Percentiles rank a stretch among this genome's conserved stretches.
Conservation (phyloP, 768 basidiomycete species). For the Serendipita vermifera region DNA sequence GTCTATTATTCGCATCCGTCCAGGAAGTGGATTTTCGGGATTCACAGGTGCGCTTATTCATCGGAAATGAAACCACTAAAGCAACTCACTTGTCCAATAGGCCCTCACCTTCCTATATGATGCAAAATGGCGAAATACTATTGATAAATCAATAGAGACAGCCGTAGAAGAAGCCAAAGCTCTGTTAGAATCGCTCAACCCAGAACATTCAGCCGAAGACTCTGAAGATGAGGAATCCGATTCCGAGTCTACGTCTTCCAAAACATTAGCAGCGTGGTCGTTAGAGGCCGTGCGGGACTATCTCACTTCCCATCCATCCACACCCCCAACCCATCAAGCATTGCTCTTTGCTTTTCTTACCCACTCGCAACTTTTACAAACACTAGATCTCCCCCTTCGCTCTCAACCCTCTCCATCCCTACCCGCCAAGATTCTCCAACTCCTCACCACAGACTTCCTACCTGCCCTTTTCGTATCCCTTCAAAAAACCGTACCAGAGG, state of each 20-base stretch:
- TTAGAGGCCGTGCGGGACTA: background rate
- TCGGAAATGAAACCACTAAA: constrained; percentile 25
- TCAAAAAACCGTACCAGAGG: constrained; percentile 20
- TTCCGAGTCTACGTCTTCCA: too few relatives aligned
- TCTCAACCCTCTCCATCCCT: constrained; percentile 20
- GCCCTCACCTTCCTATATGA: constrained; percentile 22
- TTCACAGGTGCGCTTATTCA: constrained; percentile 35
- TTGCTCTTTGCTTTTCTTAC: constrained; percentile 29
- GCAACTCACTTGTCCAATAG: constrained; percentile 44
- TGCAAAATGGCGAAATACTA: too few relatives aligned
- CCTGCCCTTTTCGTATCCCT: constrained; percentile 27
- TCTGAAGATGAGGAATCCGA: constrained; percentile 10
- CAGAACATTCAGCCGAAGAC: background rate
- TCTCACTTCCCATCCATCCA: constrained; percentile 3
- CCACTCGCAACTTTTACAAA: constrained; percentile 29
- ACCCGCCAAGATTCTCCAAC: constrained; percentile 19
- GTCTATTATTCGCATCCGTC: constrained; percentile 39
- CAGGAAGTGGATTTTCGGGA: constrained; percentile 47
- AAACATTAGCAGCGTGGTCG: constrained; percentile 7
- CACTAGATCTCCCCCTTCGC: constrained; percentile 17
- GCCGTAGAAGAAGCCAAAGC: constrained; percentile 14
- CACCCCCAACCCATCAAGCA: constrained; percentile 12
- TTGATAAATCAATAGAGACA: too few relatives aligned
- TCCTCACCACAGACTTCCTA: constrained; percentile 31
- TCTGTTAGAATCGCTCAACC: constrained; percentile 12